Evolutionary conservation across 2,329 filamentous ascomycete species (phyloP).

Genomic region (Hansfordia pulvinata): DNA sequence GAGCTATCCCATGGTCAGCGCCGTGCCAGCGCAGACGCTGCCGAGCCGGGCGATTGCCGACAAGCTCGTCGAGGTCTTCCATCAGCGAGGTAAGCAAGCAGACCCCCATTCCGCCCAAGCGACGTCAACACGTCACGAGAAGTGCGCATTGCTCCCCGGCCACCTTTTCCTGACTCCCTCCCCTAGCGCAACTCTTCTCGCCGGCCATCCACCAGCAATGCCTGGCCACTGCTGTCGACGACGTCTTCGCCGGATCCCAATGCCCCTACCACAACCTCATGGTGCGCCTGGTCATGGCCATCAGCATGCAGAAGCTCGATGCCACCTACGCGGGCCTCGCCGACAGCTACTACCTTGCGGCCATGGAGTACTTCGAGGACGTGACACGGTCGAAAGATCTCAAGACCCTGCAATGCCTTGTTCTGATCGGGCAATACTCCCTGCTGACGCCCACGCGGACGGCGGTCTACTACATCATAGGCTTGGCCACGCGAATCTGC

Average conservation of each 20-base stretch:
- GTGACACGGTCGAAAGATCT: constrained; percentile 81
- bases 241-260: constrained; percentile 62
- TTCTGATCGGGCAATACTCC: constrained; percentile 82
- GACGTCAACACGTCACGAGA: no score
- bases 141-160: no score
- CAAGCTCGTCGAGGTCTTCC: constrained; percentile 71
- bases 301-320: constrained; percentile 86
- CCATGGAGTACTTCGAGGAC: constrained; percentile 70
- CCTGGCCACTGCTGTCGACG: constrained; percentile 63
- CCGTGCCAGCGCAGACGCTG: constrained; percentile 61
- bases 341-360: constrained; percentile 88
- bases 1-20: constrained; percentile 82
- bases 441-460: constrained; percentile 83
- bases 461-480: constrained; percentile 86
- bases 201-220: constrained; percentile 76
- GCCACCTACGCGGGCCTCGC: constrained; percentile 83
- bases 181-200: constrained; percentile 80
- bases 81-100: constrained; percentile 66
- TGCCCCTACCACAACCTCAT: constrained; percentile 83
- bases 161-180: no score
- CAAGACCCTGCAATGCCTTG: constrained; percentile 78
- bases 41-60: constrained; percentile 64
- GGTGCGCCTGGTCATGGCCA: constrained; percentile 82
- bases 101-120: no score
- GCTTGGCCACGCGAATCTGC: constrained; percentile 73